Evolutionary conservation across 495 filamentous ascomycete species (phyloP), one percentile per base, ranked within the genome.

Genomic region (Lasiosphaeriaceae sp.): DNA sequence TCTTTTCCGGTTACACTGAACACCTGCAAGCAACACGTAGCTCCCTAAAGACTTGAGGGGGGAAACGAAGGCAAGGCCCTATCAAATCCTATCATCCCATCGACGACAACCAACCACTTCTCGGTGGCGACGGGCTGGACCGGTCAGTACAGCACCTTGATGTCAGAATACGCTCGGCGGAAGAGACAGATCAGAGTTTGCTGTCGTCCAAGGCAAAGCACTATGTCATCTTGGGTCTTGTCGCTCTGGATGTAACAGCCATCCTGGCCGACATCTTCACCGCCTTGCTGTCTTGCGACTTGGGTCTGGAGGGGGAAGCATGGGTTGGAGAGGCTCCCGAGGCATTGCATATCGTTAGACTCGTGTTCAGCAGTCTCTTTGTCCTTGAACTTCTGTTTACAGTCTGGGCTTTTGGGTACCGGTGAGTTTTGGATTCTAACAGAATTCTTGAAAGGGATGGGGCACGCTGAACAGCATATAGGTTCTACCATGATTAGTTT

Each of bases 211-310:
- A 73, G 63, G 64, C 71, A 31, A 84, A 82, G 50, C 86, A 87
- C 64, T 85, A 81, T 63, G 58, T 74, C 14, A 74, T 86, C 43
- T 69, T 87, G 34, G 50, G 69, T 14, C 69, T 87, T 9, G 79
- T 88, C 31, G 65, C 79, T 1, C 64, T 85, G 14, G 84, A 86
- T 59, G 75, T 86, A 6, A 65, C 70, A 5, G 75, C 75, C 63
- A 80, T 87, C 58, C 83, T 88, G 55, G 77, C 81, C 45, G 82
- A 83, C 60, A 81, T 89, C 49, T 74, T 89, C 50, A 80, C 87
- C 52, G 75, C 78, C 39, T 72, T 88, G 3, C 73, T 82, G 23
- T 77, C 78, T 19, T 88, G 86, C 70, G 83, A 85, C 65, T 63
- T 77, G 41, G 64, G 70, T 6, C 44, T 66, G 11, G 55, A 74